A percentile compares a stretch with the other conserved stretches of the same genome.
Evolutionary conservation across 306 rosid genomes (phyloP).

Genomic region (Hippophae rhamnoides): DNA sequence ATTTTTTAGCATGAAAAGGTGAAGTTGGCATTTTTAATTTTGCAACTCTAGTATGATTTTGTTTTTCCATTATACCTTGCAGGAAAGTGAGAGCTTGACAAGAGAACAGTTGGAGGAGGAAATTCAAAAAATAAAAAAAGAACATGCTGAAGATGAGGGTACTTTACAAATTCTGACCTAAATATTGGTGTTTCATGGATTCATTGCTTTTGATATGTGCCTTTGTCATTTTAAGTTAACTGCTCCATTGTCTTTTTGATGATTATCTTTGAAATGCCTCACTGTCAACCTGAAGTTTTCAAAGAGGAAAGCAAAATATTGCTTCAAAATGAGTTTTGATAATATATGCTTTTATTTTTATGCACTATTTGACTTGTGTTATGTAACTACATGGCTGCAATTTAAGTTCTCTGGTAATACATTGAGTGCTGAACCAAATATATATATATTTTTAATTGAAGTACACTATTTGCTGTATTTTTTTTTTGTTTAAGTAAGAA

Average conservation of each 20-base stretch:
- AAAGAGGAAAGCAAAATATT: too few species aligned
- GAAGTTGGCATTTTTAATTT: not conserved
- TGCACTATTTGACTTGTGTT: too few species aligned
- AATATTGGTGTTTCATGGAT: not conserved
- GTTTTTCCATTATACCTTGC: conserved; percentile 7
- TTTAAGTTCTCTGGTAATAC: too few species aligned
- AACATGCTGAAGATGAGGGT: conserved; percentile 95
- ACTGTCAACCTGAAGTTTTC: too few species aligned
- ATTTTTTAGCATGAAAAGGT: not conserved
- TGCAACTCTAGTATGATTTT: not conserved
- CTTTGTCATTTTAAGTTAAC: not conserved
- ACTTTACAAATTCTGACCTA: conserved; percentile 9
- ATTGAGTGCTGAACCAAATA: too few species aligned
- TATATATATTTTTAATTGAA: too few species aligned
- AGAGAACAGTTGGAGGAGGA: conserved; percentile 69
- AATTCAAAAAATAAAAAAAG: conserved; percentile 74
- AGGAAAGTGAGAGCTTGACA: conserved; percentile 78
- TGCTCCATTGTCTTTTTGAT: too few species aligned
- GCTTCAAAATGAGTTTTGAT: too few species aligned
- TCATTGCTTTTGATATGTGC: not conserved
- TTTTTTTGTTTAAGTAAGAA: not conserved
- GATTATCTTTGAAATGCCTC: too few species aligned
- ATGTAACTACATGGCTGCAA: too few species aligned
- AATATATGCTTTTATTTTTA: too few species aligned
- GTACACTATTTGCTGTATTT: too few species aligned